phyloP scores from a whole-genome alignment of 805 yeast species.

The Crinitomyces ghanaensis region DNA sequence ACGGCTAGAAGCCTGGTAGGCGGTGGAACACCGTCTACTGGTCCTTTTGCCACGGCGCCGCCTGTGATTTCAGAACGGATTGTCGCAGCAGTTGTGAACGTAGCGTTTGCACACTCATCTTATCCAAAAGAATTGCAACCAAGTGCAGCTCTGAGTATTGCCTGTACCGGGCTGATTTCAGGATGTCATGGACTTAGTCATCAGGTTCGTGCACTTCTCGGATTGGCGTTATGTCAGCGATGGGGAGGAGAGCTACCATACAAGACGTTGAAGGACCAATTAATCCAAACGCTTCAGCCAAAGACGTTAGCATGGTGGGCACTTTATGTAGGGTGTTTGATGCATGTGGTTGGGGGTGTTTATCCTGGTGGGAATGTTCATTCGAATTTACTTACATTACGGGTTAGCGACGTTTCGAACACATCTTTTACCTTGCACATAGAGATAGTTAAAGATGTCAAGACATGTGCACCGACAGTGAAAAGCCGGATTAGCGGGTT shows the following conservation, averaged over 20 bases:
- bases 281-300: constrained; percentile 26
- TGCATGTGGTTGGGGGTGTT: constrained; percentile 70
- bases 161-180: constrained; percentile 62
- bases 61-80: constrained; percentile 45
- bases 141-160: constrained; percentile 59
- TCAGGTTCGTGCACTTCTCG: constrained; percentile 56
- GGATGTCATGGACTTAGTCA: constrained; percentile 70
- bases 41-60: constrained; percentile 48
- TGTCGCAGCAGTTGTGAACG: constrained; percentile 59
- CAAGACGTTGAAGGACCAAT: constrained; percentile 26
- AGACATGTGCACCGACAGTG: constrained; percentile 23
- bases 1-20: too few relatives aligned
- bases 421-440: constrained; percentile 18
- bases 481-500: constrained; percentile 42
- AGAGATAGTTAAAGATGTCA: constrained; percentile 13
- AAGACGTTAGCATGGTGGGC: constrained; percentile 54
- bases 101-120: constrained; percentile 66
- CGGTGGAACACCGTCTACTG: too few relatives aligned
- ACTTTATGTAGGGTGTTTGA: constrained; percentile 55
- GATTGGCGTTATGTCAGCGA: constrained; percentile 63
- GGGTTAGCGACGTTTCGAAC: constrained; percentile 10
- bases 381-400: constrained; percentile 26
- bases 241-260: constrained; percentile 75
- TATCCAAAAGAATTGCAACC: constrained; percentile 70
- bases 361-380: constrained; percentile 73